Evolutionary conservation across 352 stramenopile species (phyloP).

Genomic region (Globisporangium iwayamae): DNA sequence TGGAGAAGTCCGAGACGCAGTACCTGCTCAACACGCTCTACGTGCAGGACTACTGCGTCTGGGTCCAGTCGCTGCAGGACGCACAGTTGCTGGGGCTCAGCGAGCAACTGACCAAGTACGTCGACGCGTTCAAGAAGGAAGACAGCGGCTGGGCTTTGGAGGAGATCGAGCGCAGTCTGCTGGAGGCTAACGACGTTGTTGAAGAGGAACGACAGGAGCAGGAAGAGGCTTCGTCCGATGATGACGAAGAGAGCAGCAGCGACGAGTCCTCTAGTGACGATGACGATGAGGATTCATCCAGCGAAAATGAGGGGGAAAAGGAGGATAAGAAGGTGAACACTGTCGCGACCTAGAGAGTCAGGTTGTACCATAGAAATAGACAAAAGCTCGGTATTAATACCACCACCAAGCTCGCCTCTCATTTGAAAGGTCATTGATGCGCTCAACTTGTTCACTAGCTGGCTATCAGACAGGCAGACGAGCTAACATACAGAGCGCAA

Average conservation of each 20-base stretch:
- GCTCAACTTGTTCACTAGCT: not conserved
- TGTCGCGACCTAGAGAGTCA: not conserved
- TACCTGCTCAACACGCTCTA: conserved; percentile 97
- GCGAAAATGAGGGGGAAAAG: conserved; percentile 24
- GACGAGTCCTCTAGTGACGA: conserved; percentile 10
- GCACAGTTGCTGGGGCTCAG: conserved; percentile 36
- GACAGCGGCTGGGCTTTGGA: conserved; percentile 76
- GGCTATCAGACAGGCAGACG: not conserved
- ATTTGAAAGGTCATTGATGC: not conserved
- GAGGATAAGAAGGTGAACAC: conserved; percentile 8
- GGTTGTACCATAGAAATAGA: conserved; percentile 17
- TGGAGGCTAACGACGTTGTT: conserved; percentile 20
- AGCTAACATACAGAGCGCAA: not conserved
- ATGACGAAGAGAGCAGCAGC: conserved; percentile 12
- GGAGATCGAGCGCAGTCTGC: conserved; percentile 64
- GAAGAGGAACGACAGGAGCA: not conserved
- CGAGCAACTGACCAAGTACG: conserved; percentile 24
- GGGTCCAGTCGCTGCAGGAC: conserved; percentile 72
- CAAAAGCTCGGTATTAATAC: conserved; percentile 9
- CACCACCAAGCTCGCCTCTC: not conserved
- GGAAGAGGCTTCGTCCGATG: not conserved
- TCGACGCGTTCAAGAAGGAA: conserved; percentile 52
- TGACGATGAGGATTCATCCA: conserved; percentile 15
- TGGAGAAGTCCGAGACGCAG: conserved; percentile 95
- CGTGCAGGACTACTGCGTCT: conserved; percentile 92